Percentiles rank a stretch among this genome's conserved stretches.
Conservation (phyloP, 78 protist species). For the Ministeria vibrans region DNA sequence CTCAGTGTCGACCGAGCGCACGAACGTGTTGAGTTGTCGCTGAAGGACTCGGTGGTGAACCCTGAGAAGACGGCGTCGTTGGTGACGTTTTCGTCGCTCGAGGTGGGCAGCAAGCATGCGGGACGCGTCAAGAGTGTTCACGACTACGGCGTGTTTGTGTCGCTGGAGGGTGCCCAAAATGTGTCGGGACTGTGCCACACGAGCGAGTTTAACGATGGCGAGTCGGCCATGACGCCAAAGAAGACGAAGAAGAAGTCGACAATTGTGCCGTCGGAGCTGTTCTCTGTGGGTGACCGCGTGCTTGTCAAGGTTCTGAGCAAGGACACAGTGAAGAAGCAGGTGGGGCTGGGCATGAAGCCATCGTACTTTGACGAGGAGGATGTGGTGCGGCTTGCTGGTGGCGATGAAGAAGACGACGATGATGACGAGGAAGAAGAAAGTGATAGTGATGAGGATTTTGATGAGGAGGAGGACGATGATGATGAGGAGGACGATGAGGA, state of each 20-base stretch:
- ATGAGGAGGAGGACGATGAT: not conserved
- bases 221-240: not conserved
- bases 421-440: not conserved
- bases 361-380: slow-evolving; percentile 8
- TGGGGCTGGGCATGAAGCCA: slow-evolving; percentile 15
- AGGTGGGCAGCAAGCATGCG: not conserved
- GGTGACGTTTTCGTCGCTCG: not conserved
- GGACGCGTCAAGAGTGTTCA: not conserved
- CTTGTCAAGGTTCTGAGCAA: not conserved
- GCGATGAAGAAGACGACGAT: not conserved
- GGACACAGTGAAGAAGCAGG: not conserved
- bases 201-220: not conserved
- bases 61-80: not conserved
- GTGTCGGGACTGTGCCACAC: not conserved
- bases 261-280: not conserved
- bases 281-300: not conserved
- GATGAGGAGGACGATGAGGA: not conserved
- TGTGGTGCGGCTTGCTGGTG: not conserved
- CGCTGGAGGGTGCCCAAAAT: not conserved
- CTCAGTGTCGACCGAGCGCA: not conserved
- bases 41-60: not conserved
- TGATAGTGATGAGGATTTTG: not conserved
- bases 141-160: not conserved
- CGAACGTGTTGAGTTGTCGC: not conserved
- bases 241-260: too few relatives aligned